phyloP scores from a whole-genome alignment of 108 stramenopile genomes.

The Conticribra weissflogii region DNA sequence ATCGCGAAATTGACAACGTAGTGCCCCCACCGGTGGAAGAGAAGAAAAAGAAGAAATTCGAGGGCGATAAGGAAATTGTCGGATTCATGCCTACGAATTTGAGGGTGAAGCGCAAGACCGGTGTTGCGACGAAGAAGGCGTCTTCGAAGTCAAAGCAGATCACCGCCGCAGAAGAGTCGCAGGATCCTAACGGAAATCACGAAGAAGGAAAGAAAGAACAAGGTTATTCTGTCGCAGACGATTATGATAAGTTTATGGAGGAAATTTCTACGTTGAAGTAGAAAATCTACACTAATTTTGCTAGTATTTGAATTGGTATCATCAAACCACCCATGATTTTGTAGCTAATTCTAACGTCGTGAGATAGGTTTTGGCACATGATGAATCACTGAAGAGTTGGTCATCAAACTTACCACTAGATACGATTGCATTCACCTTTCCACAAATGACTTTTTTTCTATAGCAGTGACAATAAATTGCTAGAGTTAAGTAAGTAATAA shows the following conservation, averaged over 20 bases:
- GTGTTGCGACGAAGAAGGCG: slow-evolving; percentile 2
- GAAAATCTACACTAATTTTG: too few relatives aligned
- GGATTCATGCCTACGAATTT: slow-evolving; percentile 76
- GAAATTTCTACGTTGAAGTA: slow-evolving; percentile 33
- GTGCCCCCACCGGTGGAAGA: slow-evolving; percentile 31
- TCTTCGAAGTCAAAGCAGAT: slow-evolving; percentile 9
- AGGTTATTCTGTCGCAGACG: slow-evolving; percentile 31
- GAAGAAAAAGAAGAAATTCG: slow-evolving; percentile 61
- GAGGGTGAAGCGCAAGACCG: slow-evolving; percentile 35
- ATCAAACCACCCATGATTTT: too few relatives aligned
- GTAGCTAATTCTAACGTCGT: too few relatives aligned
- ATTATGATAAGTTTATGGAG: slow-evolving; percentile 60
- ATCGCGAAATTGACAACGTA: not conserved
- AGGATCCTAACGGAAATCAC: not conserved
- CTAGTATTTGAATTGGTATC: too few relatives aligned
- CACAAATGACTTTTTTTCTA: too few relatives aligned
- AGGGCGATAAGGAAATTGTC: slow-evolving; percentile 77
- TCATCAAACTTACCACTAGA: too few relatives aligned
- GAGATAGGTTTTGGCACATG: too few relatives aligned
- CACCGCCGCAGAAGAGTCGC: slow-evolving; percentile 16
- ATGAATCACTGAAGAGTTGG: too few relatives aligned
- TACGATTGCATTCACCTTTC: too few relatives aligned
- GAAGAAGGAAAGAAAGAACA: slow-evolving; percentile 2
- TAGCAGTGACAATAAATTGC: too few relatives aligned
- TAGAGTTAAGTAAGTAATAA: too few relatives aligned